phyloP scores from a whole-genome alignment of 139 green algal genomes.

The Eudorina sp. region DNA sequence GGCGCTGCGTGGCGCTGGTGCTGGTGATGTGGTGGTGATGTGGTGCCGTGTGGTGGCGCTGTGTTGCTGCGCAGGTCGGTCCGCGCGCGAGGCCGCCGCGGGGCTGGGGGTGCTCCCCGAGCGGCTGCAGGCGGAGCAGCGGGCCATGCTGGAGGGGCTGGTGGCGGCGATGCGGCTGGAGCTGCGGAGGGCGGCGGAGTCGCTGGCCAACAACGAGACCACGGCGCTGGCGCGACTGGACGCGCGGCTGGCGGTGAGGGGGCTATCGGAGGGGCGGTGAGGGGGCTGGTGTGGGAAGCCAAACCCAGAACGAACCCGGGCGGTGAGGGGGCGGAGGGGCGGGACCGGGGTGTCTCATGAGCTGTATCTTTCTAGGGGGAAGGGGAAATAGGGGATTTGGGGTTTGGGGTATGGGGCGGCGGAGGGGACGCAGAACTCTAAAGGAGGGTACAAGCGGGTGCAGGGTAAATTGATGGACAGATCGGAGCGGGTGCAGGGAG shows the following conservation, averaged over 20 bases:
- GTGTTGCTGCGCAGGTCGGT: conserved; percentile 55
- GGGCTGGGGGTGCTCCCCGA: conserved; percentile 53
- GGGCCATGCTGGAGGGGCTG: conserved; percentile 43
- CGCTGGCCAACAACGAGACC: conserved; percentile 54
- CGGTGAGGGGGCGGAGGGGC: background rate
- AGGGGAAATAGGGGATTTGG: too few species aligned
- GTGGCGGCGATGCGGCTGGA: conserved; percentile 53
- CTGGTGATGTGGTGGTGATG: too few species aligned
- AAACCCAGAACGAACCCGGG: too few species aligned
- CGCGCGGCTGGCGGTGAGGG: conserved; percentile 63
- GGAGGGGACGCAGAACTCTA: too few species aligned
- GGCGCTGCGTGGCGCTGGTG: too few species aligned
- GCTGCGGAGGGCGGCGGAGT: conserved; percentile 49
- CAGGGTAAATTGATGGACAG: too few species aligned
- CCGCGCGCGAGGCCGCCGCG: conserved; percentile 55
- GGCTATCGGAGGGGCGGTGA: background rate
- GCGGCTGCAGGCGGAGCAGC: conserved; percentile 48
- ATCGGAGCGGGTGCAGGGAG: too few species aligned
- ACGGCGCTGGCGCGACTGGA: conserved; percentile 58
- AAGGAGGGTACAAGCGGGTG: too few species aligned
- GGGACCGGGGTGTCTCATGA: background rate
- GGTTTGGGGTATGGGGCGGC: too few species aligned
- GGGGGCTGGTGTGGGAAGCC: background rate
- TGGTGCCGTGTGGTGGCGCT: too few species aligned
- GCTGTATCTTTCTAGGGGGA: too few species aligned